Evolutionary conservation across 1,284 basidiomycete species (phyloP), one percentile per base, ranked within the genome.

Genomic region (Rhizoctonia solani): DNA sequence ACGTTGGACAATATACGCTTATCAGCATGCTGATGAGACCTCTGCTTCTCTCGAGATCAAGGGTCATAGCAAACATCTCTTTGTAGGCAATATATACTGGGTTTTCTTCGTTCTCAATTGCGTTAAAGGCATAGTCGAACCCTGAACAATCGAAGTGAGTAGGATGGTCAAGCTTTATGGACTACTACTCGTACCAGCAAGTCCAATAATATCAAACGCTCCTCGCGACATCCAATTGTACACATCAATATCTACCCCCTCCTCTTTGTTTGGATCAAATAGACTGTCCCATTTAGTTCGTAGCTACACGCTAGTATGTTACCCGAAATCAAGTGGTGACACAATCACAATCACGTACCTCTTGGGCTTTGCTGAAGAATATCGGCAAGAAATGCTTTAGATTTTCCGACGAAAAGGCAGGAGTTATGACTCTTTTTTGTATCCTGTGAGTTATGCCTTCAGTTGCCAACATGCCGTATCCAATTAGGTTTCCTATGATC

Each of bases 191-290:
- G 11, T 67, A 88, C 89, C 88, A 61, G 89, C 87, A 14, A 88
- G 74, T 0, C 90, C 90, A 72, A 92, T 90, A 32, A 92, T 86
- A 75, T 92, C 90, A 73, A 92, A 91, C 0, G 89, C 90, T 2
- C 87, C 87, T 23, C 89, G 81, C 72, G 85, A 86, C 49, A 90
- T 77, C 88, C 89, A 92, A 72, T 84, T 85, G 72, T 82, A 87
- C 6, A 90, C 82, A 72, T 92, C 88, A 13, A 92, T 69, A 46
- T 72, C 77, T 46, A 77, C 69, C 0, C 76, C 73, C 29, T 39
- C 52, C 11, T 39, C 58, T 8, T 52, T 27, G 13, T 50, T 19
- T 37, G 25, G 54, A 29, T 56, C 44, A 9, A 70, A 59, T 9
- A 71, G 34, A 19, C 29, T 50, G 8, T 66, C 39, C 73, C 73